phyloP scores from a whole-genome alignment of 2,329 filamentous ascomycete genomes.

The Pseudogymnoascus sp. region DNA sequence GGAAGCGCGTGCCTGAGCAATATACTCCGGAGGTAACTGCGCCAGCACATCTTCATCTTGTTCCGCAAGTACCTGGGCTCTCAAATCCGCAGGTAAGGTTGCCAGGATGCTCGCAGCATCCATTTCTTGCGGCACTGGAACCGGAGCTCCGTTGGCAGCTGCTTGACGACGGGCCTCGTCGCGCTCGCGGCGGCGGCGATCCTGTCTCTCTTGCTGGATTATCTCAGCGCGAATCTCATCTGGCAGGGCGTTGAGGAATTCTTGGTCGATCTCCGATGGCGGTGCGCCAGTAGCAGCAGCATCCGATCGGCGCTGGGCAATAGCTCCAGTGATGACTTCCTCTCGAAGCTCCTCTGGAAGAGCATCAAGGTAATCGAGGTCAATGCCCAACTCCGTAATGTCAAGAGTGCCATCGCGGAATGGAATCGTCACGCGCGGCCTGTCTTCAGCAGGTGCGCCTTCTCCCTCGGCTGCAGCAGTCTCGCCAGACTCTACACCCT shows the following conservation, averaged over 20 bases:
- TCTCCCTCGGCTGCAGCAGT: slow-evolving; percentile 27
- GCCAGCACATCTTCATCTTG: slow-evolving; percentile 83
- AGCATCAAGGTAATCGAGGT: slow-evolving; percentile 89
- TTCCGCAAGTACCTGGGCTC: slow-evolving; percentile 82
- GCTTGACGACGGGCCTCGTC: slow-evolving; percentile 68
- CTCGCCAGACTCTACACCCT: slow-evolving; percentile 51
- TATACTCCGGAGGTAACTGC: slow-evolving; percentile 75
- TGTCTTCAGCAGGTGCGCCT: slow-evolving; percentile 38
- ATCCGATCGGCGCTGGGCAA: slow-evolving; percentile 73
- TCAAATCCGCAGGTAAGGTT: slow-evolving; percentile 75
- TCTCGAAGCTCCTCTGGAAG: slow-evolving; percentile 94
- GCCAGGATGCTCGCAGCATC: slow-evolving; percentile 87
- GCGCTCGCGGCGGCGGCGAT: slow-evolving; percentile 79
- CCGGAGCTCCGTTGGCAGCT: slow-evolving; percentile 34
- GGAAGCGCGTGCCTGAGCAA: slow-evolving; percentile 68
- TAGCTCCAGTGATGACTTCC: slow-evolving; percentile 87
- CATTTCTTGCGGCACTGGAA: slow-evolving; percentile 59
- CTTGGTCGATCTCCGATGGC: slow-evolving; percentile 77
- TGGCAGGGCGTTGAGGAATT: slow-evolving; percentile 88
- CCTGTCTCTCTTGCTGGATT: slow-evolving; percentile 79
- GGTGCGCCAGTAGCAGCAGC: slow-evolving; percentile 64
- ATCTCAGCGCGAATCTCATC: slow-evolving; percentile 86
- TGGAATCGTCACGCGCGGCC: slow-evolving; percentile 66
- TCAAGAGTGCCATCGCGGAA: slow-evolving; percentile 84
- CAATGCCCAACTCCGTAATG: slow-evolving; percentile 89